Base-by-base conservation (phyloP, 2,329 filamentous ascomycete species). In the Venturia effusa region DNA sequence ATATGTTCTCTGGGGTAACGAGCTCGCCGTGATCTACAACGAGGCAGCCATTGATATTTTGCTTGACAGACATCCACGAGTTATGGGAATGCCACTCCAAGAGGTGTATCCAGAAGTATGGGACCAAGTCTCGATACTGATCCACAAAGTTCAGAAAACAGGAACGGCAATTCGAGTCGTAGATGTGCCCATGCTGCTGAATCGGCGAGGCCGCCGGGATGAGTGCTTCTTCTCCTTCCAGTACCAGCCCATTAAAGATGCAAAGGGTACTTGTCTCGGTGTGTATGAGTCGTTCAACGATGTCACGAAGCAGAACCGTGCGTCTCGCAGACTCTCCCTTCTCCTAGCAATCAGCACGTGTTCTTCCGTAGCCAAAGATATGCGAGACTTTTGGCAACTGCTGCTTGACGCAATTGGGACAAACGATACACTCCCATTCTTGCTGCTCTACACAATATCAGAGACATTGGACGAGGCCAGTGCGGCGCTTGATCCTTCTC, bases 11-110 rank as follows among this genome's bases (percentile, higher is more conserved):
- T 61, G 59, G 59, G 61, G 61, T 7, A 40, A n/a, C 11, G 61
- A 62, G 17, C n/a, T 62, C 4, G 17, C 19, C 7, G 27, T 62
- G 17, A 30, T 62, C 41, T 62, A 62, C 43, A 62, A 62, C 43
- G 61, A 62, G 32, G 41, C 40, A 8, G 43, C 43, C 43, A 37
- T 54, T 8, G 10, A n/a, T 7, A 19, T 62, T 13, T n/a, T 43
- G 45, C 32, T 27, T 11, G 61, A 48, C 30, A 62, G 43, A 30
- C 41, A 51, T n/a, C 61, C 61, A 37, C 30, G 30, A 13, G 30
- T 54, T 1, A 51, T 62, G 41, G 61, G 61, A 8, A 22, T 41
- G 30, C 34, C 34, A 24, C 11, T 45, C 10, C 34, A 45, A 11
- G 40, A 61, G 6, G 59, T 30, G 4, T 61, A 37, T 19, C 37